Base-by-base conservation (phyloP, 257 asterid species). In the Scutellaria minor region DNA sequence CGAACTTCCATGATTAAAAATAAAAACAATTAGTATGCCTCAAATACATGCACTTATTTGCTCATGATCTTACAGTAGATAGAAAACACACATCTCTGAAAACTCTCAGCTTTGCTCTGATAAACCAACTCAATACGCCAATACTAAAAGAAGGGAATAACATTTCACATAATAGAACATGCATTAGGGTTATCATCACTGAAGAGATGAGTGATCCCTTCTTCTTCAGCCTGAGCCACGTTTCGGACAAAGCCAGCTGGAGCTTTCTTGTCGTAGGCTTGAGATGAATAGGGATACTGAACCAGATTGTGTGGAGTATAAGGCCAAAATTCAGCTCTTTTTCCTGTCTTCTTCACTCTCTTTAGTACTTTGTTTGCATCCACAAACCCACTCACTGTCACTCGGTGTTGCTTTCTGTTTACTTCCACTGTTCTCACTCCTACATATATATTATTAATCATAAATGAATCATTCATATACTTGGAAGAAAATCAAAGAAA, bases 271-370 rank as follows among this genome's bases (percentile, higher is more conserved):
- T 92, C 97, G 27, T 92, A 92, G 12, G 86, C 90, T 74, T 86
- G 94, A 58, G 93, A 14, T 1, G 58, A 84, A 10, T 85, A 83
- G n/a, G 98, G 98, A 59, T 90, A 78, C 9, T 85, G 82, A 1
- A 88, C 92, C 6, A 92, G 72, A 65, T 87, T 92, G 83, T 90
- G 81, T 0, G 93, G 96, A 5, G 90, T 80, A 7, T 87, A 90
- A n/a, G 98, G 98, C 97, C 97, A 92, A 42, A 92, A 78, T 6
- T 90, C 96, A 0, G 97, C 98, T 76, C 92, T 80, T 66, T 92
- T 92, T 20, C 98, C 97, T 0, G 96, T 90, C 79, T 59, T 83
- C 78, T 87, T 92, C 72, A 92, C 84, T 56, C 85, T 89, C 71
- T 86, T 83, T 18, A 90, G 72, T 37, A 90, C 97, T 56, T 89